A percentile compares a stretch with the other conserved stretches of the same genome.
Conservation (phyloP, 352 stramenopile species). For the Phytophthora lateralis region DNA sequence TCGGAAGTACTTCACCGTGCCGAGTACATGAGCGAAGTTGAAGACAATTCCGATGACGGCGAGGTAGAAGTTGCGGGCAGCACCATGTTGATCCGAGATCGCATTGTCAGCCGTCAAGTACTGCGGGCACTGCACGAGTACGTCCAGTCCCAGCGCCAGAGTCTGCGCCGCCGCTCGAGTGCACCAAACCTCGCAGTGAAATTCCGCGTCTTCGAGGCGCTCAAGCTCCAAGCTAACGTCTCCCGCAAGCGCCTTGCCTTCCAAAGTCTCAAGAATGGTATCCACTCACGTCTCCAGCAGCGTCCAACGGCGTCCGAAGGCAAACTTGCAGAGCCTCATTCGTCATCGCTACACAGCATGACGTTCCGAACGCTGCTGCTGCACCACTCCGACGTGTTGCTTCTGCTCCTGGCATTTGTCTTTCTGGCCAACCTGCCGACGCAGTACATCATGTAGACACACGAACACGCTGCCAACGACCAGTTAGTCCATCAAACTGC, state of each 20-base stretch:
- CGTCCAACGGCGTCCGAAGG: not conserved
- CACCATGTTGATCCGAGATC: constrained; percentile 16
- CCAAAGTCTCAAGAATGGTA: constrained; percentile 35
- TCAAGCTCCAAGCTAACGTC: constrained; percentile 49
- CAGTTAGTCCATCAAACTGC: constrained; percentile 1
- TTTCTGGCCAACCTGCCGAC: constrained; percentile 31
- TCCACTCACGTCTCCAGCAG: constrained; percentile 14
- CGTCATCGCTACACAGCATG: not conserved
- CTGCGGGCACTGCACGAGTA: constrained; percentile 25
- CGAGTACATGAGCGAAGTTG: constrained; percentile 50
- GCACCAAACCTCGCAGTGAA: constrained; percentile 35
- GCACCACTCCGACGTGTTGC: constrained; percentile 24
- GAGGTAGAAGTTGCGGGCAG: not conserved
- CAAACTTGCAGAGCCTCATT: not conserved
- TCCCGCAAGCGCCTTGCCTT: constrained; percentile 54
- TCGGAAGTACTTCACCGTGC: constrained; percentile 57
- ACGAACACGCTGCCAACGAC: not conserved
- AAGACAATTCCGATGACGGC: constrained; percentile 7
- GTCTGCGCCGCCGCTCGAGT: constrained; percentile 18
- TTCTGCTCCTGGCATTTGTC: constrained; percentile 29
- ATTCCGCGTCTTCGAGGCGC: constrained; percentile 47
- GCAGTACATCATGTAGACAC: constrained; percentile 32
- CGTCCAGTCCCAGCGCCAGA: constrained; percentile 11
- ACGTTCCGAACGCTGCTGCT: constrained; percentile 13
- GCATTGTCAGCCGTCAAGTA: constrained; percentile 33